Conservation (phyloP, 805 yeast genomes). For the Lachancea sp. region DNA sequence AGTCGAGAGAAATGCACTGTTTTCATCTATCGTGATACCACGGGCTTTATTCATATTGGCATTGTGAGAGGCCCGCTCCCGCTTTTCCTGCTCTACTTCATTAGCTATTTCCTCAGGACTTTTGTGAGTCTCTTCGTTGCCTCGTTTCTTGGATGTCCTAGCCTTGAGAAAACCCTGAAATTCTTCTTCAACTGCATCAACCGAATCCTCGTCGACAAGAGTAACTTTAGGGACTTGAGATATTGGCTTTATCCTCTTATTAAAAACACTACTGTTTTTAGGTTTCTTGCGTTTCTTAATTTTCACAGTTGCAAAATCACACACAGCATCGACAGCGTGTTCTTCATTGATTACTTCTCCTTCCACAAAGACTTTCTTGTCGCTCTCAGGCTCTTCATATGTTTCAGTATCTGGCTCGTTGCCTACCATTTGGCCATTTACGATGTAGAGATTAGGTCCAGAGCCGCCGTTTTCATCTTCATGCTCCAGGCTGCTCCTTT, state of each 20-base stretch:
- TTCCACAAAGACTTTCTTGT: constrained; percentile 1
- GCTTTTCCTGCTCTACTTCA: constrained; percentile 33
- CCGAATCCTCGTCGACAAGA: constrained; percentile 26
- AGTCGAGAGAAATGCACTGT: constrained; percentile 27
- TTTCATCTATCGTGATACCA: constrained; percentile 38
- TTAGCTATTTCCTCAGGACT: constrained; percentile 28
- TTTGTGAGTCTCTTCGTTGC: constrained; percentile 26
- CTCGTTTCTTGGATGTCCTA: constrained; percentile 30
- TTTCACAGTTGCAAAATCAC: constrained; percentile 37
- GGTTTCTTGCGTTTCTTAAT: constrained; percentile 36
- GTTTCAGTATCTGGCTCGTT: background rate
- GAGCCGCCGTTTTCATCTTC: constrained; percentile 10
- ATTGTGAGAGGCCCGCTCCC: constrained; percentile 17
- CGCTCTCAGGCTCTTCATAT: background rate
- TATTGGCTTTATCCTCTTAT: constrained; percentile 30
- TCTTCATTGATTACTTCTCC: constrained; percentile 9
- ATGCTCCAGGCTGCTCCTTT: constrained; percentile 10
- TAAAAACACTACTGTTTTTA: constrained; percentile 30
- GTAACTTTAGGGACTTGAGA: constrained; percentile 32
- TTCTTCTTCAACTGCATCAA: constrained; percentile 35
- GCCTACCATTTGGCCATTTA: background rate
- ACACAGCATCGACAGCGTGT: constrained; percentile 6
- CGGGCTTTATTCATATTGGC: constrained; percentile 18
- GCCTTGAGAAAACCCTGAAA: constrained; percentile 25
- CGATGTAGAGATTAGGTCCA: background rate